phyloP scores from a whole-genome alignment of 805 yeast species.

The Ogataea trehalophila region DNA sequence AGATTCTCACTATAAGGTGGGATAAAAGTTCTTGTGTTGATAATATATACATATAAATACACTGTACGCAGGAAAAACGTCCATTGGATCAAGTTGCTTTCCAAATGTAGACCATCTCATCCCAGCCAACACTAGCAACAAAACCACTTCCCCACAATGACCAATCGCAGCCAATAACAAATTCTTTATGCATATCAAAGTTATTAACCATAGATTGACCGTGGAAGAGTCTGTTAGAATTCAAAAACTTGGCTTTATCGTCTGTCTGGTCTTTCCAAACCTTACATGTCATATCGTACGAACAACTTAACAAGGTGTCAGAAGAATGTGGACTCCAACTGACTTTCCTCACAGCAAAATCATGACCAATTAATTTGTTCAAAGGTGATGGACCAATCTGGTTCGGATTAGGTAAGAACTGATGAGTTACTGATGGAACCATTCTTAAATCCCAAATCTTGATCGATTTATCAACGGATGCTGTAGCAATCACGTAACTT shows the following conservation, averaged over 20 bases:
- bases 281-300: constrained; percentile 90
- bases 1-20: background rate
- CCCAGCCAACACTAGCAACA: constrained; percentile 96
- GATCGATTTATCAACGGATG: constrained; percentile 85
- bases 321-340: constrained; percentile 87
- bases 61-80: background rate
- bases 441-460: constrained; percentile 86
- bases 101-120: constrained; percentile 90
- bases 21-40: background rate
- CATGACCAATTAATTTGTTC: constrained; percentile 81
- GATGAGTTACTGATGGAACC: constrained; percentile 34
- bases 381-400: constrained; percentile 59
- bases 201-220: constrained; percentile 50
- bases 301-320: constrained; percentile 63
- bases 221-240: constrained; percentile 39
- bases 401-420: constrained; percentile 38
- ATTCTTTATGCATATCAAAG: constrained; percentile 75
- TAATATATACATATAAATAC: background rate
- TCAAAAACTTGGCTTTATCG: constrained; percentile 47
- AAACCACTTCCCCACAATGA: constrained; percentile 96
- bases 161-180: constrained; percentile 93
- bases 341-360: constrained; percentile 78
- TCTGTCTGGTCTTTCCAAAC: constrained; percentile 78
- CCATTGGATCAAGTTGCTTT: constrained; percentile 42
- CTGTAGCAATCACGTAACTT: constrained; percentile 73